phyloP scores from a whole-genome alignment of 106 monocot species.

The Iris macrosiphon region DNA sequence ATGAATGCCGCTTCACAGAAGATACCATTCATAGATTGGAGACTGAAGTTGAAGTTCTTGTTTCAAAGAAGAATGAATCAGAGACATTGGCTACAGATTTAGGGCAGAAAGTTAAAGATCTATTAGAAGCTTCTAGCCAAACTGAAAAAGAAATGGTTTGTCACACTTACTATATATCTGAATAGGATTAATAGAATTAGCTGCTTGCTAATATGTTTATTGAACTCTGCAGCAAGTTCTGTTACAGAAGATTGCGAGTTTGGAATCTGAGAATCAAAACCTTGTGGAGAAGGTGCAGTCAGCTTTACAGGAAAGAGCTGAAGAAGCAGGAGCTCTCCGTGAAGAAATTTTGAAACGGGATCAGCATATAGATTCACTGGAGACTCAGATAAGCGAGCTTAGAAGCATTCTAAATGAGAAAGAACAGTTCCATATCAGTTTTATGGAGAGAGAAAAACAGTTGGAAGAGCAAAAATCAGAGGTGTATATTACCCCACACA shows the following conservation, averaged over 20 bases:
- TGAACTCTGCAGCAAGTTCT: slow-evolving; percentile 58
- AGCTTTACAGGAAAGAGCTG: slow-evolving; percentile 38
- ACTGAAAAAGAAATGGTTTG: slow-evolving; percentile 67
- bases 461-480: slow-evolving; percentile 68
- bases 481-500: too few species aligned
- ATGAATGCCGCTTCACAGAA: slow-evolving; percentile 86
- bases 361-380: slow-evolving; percentile 37
- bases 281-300: slow-evolving; percentile 35
- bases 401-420: slow-evolving; percentile 46
- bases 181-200: not conserved
- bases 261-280: slow-evolving; percentile 62
- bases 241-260: slow-evolving; percentile 40
- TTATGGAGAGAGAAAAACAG: slow-evolving; percentile 45
- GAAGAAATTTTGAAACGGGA: slow-evolving; percentile 44
- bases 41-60: slow-evolving; percentile 40
- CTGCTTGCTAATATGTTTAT: slow-evolving; percentile 9
- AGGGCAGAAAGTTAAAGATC: slow-evolving; percentile 35
- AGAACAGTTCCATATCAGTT: slow-evolving; percentile 42
- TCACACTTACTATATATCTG: slow-evolving; percentile 4
- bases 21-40: slow-evolving; percentile 55
- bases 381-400: slow-evolving; percentile 56
- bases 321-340: slow-evolving; percentile 36
- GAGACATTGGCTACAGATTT: slow-evolving; percentile 49
- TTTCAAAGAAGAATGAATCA: slow-evolving; percentile 45
- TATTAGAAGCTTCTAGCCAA: slow-evolving; percentile 44